Percentiles rank a stretch among this genome's conserved stretches.
Conservation (phyloP, 176 grass and related monocot species). For the Hyparrhenia diplandra region DNA sequence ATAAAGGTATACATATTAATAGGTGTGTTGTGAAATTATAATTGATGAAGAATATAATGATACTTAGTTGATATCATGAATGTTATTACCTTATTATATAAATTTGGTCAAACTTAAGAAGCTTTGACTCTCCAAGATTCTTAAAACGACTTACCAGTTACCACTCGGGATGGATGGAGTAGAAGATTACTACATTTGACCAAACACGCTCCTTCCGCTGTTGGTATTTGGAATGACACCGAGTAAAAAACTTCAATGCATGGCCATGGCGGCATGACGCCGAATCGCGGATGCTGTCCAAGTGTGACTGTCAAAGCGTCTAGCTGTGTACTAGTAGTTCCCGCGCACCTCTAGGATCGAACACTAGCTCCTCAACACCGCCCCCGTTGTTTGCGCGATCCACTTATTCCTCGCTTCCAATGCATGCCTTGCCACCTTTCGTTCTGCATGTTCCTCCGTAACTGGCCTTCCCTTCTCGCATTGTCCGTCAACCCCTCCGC, state of each 20-base stretch:
- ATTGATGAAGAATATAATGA: too few species aligned
- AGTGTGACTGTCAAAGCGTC: neutral
- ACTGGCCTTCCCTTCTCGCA: neutral
- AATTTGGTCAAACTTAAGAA: too few species aligned
- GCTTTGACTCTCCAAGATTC: too few species aligned
- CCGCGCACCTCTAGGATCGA: neutral
- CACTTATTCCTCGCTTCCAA: slow-evolving; percentile 52
- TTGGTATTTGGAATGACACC: too few species aligned
- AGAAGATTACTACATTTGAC: too few species aligned
- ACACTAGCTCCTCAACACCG: neutral
- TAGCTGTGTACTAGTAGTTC: neutral
- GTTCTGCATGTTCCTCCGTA: slow-evolving; percentile 25
- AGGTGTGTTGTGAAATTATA: too few species aligned
- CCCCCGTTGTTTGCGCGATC: slow-evolving; percentile 35
- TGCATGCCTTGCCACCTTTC: slow-evolving; percentile 31
- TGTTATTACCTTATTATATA: too few species aligned
- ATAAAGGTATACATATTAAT: too few species aligned
- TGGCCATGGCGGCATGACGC: neutral
- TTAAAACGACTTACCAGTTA: too few species aligned
- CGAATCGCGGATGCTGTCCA: neutral
- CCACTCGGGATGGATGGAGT: too few species aligned
- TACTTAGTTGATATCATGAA: too few species aligned
- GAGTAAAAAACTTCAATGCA: neutral
- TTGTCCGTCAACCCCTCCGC: neutral
- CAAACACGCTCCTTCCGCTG: too few species aligned